Base-by-base conservation (phyloP, 2,329 filamentous ascomycete species). In the Tolypocladium endophyticum region DNA sequence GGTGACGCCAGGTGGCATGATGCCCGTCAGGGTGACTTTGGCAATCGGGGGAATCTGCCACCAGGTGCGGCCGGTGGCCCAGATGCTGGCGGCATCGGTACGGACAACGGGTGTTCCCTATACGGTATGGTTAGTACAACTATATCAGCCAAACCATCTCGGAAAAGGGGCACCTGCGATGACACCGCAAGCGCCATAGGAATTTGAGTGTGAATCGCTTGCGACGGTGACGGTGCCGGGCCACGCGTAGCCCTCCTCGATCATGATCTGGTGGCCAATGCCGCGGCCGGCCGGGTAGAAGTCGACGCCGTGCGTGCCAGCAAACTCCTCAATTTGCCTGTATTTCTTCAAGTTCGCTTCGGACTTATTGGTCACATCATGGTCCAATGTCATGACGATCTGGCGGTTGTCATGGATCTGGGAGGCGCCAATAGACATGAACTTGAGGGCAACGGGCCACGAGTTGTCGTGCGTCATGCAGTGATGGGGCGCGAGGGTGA, bases 41-140 rank as follows among this genome's bases (percentile, higher is more conserved):
- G 89, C 90, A 35, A 96, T 83, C 0, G 91, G 90, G 0, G 93
- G 93, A 30, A 94, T 82, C 75, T 95, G 89, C 85, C 86, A 96
- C 92, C 92, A 97, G 0, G 88, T 96, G 64, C 81, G 78, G 4
- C 86, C 85, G 0, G 91, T 96, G 0, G 89, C 88, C 88, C 87
- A 96, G 45, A 97, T 90, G 65, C 82, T 85, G 0, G 91, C 90
- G 2, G 89, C 93, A 69, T 97, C 93, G 0, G 92, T 96, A 43
- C 93, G 77, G 2, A 97, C 92, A 39, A 97, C 81, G n/a, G 43
- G 43, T 5, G 43, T 41, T 6, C 18, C 36, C 33, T 9, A n/a
- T 35, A 35, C 33, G 9, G 33, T 35, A 35, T n/a, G 33, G 33
- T 35, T 35, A 35, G 33, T 9, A 4, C n/a, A n/a, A n/a, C n/a